Conservation (phyloP, 2,329 filamentous ascomycete genomes). For the Westerdykella ornata region DNA sequence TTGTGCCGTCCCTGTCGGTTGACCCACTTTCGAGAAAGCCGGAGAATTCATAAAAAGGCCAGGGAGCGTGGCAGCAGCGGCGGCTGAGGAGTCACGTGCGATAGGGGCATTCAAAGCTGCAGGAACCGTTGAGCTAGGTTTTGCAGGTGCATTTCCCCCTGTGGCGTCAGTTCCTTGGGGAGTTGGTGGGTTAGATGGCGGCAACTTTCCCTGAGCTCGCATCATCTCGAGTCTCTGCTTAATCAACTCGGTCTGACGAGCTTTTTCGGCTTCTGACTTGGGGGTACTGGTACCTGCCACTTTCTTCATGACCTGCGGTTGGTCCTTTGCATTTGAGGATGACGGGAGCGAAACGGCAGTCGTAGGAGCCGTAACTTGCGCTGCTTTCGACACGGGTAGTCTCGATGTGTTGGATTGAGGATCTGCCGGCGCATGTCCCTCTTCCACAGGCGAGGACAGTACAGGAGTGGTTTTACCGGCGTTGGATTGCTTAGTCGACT, state of each 20-base stretch:
- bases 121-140: background rate
- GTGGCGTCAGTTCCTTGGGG: background rate
- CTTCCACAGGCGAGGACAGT: slow-evolving; percentile 14
- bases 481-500: slow-evolving; percentile 50
- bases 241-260: slow-evolving; percentile 66
- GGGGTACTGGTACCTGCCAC: slow-evolving; percentile 12
- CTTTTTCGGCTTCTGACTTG: slow-evolving; percentile 38
- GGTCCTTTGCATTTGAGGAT: background rate
- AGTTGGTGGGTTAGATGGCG: slow-evolving; percentile 4
- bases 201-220: slow-evolving; percentile 13
- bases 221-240: slow-evolving; percentile 71
- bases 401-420: slow-evolving; percentile 1
- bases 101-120: slow-evolving; percentile 1
- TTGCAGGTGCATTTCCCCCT: background rate
- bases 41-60: slow-evolving; percentile 47
- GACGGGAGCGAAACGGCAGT: slow-evolving; percentile 11
- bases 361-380: slow-evolving; percentile 2
- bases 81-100: slow-evolving; percentile 3
- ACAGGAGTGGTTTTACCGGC: slow-evolving; percentile 11
- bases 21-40: slow-evolving; percentile 4
- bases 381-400: slow-evolving; percentile 10
- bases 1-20: slow-evolving; percentile 6
- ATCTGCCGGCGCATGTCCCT: slow-evolving; percentile 6
- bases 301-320: background rate
- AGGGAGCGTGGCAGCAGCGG: slow-evolving; percentile 36